Evolutionary conservation across 345 rosid species (phyloP), one percentile per base, ranked within the genome.

Genomic region (Brassica cretica): DNA sequence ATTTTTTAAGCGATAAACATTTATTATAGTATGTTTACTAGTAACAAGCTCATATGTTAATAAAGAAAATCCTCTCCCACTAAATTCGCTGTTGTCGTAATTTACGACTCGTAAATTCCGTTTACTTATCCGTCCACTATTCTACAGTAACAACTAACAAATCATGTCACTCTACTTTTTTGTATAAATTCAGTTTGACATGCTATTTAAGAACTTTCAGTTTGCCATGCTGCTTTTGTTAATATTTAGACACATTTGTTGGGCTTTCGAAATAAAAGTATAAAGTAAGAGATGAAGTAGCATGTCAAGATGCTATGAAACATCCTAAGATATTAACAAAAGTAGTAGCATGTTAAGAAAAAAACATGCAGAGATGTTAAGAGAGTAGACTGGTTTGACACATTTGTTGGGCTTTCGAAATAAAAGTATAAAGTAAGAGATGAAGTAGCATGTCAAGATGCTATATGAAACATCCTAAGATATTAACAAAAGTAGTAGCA

Each of bases 371-470:
- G 21, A 19, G 21, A 19, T 19, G 21, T 19, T 19, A 19, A 19
- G 21, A 19, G 21, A 19, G 21, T 19, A 19, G 21, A 19, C 21
- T 19, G 21, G 21, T 19, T 19, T 19, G 21, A 55, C 21, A 24
- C 63, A 9, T 59, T 39, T 39, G 49, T 41, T 41, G 30, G 6
- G 21, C 5, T 58, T 58, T 21, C 25, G 14, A 21, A 58, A 58
- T 10, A 10, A 27, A 41, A 61, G 30, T 65, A 18, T 37, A 19
- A 65, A 11, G 5, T 62, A 62, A 62, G 29, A 53, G 44, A 62
- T 62, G 60, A 41, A 25, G 66, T 75, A 75, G 72, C 44, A 75
- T 58, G 60, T 39, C 18, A 56, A 56, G 72, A 37, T 27, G 66
- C 24, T 41, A 75, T 41, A 75, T 56, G 78, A 66, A 75, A 39